Evolutionary conservation across 2,329 filamentous ascomycete species (phyloP).

Genomic region (Graphiopsis chlorocephala): DNA sequence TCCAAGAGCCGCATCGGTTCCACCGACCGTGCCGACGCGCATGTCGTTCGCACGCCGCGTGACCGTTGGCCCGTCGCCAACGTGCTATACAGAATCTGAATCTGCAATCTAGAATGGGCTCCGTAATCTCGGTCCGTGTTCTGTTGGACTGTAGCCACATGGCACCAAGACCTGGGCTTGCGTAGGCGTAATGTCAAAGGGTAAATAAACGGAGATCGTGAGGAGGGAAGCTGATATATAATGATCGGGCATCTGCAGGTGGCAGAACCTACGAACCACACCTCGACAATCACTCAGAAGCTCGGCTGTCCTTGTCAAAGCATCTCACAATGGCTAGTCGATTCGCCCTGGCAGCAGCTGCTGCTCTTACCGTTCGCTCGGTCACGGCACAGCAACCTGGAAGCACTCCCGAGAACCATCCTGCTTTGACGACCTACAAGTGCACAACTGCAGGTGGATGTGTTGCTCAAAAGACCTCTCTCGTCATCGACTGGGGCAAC

Average conservation of each 20-base stretch:
- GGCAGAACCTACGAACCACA: neutral
- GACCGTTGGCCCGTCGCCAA: constrained; percentile 12
- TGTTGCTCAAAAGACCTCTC: constrained; percentile 44
- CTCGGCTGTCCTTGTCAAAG: neutral
- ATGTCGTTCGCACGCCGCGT: neutral
- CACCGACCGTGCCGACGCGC: neutral
- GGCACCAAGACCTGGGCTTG: neutral
- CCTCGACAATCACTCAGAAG: neutral
- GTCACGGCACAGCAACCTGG: constrained; percentile 14
- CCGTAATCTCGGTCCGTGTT: constrained; percentile 9
- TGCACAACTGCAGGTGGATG: constrained; percentile 54
- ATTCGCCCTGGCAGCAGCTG: neutral
- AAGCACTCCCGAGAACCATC: constrained; percentile 46
- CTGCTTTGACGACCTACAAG: constrained; percentile 51
- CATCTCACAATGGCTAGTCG: neutral
- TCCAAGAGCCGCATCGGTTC: neutral
- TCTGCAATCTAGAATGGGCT: constrained; percentile 9
- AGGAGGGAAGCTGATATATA: neutral
- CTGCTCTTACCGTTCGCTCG: constrained; percentile 9
- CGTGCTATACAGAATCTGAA: neutral
- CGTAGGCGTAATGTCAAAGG: neutral
- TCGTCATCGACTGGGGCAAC: constrained; percentile 51
- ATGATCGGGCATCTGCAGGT: neutral
- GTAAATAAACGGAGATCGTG: neutral
- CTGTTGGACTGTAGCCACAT: neutral